phyloP scores from a whole-genome alignment of 2,329 filamentous ascomycete species.

The Aquanectria penicillioides region DNA sequence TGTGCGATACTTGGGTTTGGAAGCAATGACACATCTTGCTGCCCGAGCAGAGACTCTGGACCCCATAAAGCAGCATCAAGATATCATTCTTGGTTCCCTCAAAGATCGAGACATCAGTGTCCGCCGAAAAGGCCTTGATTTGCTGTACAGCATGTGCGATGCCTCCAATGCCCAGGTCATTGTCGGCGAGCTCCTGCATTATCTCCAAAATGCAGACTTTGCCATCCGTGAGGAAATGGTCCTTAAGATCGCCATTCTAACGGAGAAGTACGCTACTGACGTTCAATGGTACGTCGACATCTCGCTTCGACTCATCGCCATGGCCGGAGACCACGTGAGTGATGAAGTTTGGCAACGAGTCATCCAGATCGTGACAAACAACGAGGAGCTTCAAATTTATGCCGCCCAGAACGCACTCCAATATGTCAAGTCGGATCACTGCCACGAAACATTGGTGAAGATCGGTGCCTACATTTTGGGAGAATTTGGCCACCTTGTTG shows the following conservation, averaged over 20 bases:
- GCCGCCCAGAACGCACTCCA: constrained; percentile 92
- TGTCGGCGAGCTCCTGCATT: constrained; percentile 91
- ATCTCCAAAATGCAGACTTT: constrained; percentile 96
- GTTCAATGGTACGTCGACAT: constrained; percentile 99
- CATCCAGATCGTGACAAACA: constrained; percentile 98
- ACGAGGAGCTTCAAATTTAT: constrained; percentile 97
- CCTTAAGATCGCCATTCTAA: constrained; percentile 96
- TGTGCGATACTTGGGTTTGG: constrained; percentile 92
- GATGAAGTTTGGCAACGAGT: constrained; percentile 99
- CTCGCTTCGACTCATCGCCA: constrained; percentile 89
- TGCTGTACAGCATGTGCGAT: constrained; percentile 99
- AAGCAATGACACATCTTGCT: constrained; percentile 98
- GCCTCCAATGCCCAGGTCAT: constrained; percentile 92
- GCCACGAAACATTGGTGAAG: constrained; percentile 96
- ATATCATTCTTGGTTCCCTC: constrained; percentile 92
- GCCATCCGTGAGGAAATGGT: constrained; percentile 99
- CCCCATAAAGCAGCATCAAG: constrained; percentile 97
- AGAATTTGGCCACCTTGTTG: constrained; percentile 96
- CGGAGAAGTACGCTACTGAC: constrained; percentile 98
- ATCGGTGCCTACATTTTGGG: constrained; percentile 96
- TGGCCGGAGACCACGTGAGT: constrained; percentile 98
- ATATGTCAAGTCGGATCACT: constrained; percentile 91
- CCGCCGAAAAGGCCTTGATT: constrained; percentile 90
- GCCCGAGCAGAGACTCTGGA: constrained; percentile 93
- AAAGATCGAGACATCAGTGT: constrained; percentile 98